Evolutionary conservation across 1,284 basidiomycete species (phyloP).

Genomic region (Cystobasidium sp.): DNA sequence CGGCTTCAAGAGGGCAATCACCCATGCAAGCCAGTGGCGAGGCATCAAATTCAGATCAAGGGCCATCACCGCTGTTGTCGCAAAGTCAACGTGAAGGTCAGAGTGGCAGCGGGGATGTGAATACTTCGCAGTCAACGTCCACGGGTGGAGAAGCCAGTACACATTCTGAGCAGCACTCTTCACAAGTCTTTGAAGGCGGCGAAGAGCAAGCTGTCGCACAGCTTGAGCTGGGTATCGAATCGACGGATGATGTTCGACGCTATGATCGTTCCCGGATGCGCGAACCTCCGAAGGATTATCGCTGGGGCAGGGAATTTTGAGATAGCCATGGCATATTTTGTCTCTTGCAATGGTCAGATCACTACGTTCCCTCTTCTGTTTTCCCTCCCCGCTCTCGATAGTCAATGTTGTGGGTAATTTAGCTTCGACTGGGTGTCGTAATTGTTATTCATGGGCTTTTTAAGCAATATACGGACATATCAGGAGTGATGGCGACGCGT

Average conservation of each 20-base stretch:
- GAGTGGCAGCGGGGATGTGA: not conserved
- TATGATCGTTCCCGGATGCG: slow-evolving; percentile 11
- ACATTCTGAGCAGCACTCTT: not conserved
- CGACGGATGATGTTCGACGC: not conserved
- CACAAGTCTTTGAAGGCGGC: slow-evolving; percentile 5
- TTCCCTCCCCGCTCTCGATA: not conserved
- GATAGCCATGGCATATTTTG: not conserved
- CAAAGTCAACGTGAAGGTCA: not conserved
- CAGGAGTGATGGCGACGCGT: too few species aligned
- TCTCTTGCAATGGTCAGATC: not conserved
- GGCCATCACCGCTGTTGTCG: not conserved
- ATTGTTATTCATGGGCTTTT: too few species aligned
- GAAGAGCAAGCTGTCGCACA: slow-evolving; percentile 23
- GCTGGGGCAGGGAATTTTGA: slow-evolving; percentile 3
- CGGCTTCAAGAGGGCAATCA: not conserved
- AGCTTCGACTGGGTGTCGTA: too few species aligned
- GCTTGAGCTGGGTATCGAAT: slow-evolving; percentile 13
- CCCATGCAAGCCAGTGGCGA: not conserved
- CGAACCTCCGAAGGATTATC: slow-evolving; percentile 8
- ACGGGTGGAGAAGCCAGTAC: slow-evolving; percentile 7
- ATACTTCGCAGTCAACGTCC: not conserved
- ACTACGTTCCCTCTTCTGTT: not conserved
- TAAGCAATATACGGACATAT: too few species aligned
- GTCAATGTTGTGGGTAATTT: too few species aligned
- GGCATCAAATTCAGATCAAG: not conserved